These are phyloP conservation scores for Boletus pseudo-olivaceus DNA, from an alignment of 768 basidiomycete genomes.

Conservation along the genomic window DNA sequence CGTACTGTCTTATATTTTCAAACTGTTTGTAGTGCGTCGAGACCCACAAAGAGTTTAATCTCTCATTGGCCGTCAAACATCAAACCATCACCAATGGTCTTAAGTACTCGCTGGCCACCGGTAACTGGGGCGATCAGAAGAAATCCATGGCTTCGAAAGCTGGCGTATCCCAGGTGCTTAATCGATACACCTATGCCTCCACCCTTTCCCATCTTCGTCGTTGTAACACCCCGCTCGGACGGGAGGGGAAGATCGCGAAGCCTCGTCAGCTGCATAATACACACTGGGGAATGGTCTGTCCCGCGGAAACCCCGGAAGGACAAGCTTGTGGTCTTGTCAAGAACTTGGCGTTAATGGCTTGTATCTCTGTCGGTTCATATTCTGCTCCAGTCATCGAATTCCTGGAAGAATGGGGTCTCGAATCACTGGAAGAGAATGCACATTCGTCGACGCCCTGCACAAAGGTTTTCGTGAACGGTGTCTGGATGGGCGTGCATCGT, in stretches of 20 bases:
- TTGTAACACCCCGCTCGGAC: conserved; percentile 95
- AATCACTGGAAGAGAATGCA: conserved; percentile 91
- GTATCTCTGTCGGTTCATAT: conserved; percentile 95
- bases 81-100: conserved; percentile 98
- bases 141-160: conserved; percentile 98
- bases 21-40: conserved; percentile 76
- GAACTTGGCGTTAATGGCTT: conserved; percentile 95
- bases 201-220: conserved; percentile 97
- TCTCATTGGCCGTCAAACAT: conserved; percentile 89
- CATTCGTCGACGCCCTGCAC: conserved; percentile 80
- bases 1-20: neutral
- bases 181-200: conserved; percentile 97
- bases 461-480: conserved; percentile 98
- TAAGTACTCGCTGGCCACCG: conserved; percentile 96
- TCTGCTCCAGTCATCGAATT: conserved; percentile 97
- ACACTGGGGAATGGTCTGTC: conserved; percentile 99
- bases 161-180: conserved; percentile 97
- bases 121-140: conserved; percentile 99
- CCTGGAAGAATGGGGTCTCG: conserved; percentile 97
- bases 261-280: conserved; percentile 99
- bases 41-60: conserved; percentile 91
- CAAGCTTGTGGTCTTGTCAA: conserved; percentile 99
- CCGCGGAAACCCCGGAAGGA: conserved; percentile 98
- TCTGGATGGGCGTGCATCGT: conserved; percentile 99
- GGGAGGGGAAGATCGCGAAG: conserved; percentile 98